Conservation (phyloP, 1,284 basidiomycete genomes). For the Boletus subluridellus region DNA sequence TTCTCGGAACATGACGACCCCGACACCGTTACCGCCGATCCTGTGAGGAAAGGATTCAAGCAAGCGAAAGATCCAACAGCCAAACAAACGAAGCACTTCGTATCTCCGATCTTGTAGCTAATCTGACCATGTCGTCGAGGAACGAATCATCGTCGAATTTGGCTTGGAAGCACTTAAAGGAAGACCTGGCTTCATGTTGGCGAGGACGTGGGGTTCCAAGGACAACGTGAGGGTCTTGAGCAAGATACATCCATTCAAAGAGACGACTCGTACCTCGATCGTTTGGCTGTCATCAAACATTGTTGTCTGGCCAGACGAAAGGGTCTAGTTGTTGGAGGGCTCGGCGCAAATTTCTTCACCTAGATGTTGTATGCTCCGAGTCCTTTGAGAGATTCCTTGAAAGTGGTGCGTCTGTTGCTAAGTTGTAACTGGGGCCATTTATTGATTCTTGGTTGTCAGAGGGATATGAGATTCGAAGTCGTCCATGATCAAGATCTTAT, state of each 20-base stretch:
- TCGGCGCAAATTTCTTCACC: background rate
- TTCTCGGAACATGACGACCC: background rate
- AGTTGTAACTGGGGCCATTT: background rate
- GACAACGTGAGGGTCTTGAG: background rate
- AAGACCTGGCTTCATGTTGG: background rate
- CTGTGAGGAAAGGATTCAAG: background rate
- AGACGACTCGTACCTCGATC: conserved; percentile 3
- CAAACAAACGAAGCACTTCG: background rate
- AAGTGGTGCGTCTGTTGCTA: background rate
- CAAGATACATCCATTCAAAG: background rate
- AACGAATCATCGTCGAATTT: background rate
- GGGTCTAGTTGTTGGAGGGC: background rate
- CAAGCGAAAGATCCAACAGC: background rate
- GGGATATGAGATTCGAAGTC: background rate
- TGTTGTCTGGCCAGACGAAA: background rate
- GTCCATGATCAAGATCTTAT: background rate
- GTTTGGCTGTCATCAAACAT: background rate
- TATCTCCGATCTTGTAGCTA: background rate
- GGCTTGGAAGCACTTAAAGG: background rate
- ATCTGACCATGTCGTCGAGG: background rate
- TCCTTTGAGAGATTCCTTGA: background rate
- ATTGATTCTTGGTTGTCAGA: background rate
- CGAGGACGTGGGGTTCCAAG: background rate
- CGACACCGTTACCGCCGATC: background rate
- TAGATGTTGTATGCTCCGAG: background rate